Base-by-base conservation (phyloP, 2,329 filamentous ascomycete genomes). In the Cryphonectria naterciae region DNA sequence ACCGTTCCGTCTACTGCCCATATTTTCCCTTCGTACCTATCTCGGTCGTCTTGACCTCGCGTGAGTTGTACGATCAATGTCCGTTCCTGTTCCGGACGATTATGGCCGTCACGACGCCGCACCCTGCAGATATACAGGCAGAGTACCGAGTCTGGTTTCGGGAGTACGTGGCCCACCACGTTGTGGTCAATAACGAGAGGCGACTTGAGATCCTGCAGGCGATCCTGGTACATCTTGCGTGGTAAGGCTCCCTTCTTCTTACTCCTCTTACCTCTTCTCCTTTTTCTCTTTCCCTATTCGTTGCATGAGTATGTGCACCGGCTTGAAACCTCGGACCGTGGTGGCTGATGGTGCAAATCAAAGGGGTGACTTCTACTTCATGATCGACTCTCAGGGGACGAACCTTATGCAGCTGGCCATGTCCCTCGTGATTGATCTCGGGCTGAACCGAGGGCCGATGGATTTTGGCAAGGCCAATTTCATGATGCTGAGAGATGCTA, bases 291-390 rank as follows among this genome's bases (percentile, higher is more conserved):
- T 32, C 32, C 32, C n/a, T n/a, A 37, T 15, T 10, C n/a, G 2
- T 11, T 60, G 15, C 19, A 7, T 37, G 37, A 54, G 35, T 5
- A 7, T n/a, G n/a, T n/a, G 22, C 10, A 46, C 13, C 17, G 58
- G 58, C 15, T 62, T n/a, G 32, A 39, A 19, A 37, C 11, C 17
- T 11, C 13, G 58, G 37, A 35, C 32, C 22, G 13, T 19, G 15
- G 35, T 2, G 58, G 22, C 56, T 35, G 15, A 61, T 17, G 10
- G 56, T 62, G 22, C 19, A 7, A 46, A 43, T 5, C 10, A 28
- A 35, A 83, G 81, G 81, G 80, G 79, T 43, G 81, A 84, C 65
- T 78, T 80, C 52, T 79, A 82, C 63, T 80, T 80, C 58, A 82
- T 81, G 60, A 71, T 80, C 15, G 81, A 82, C 0, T 75, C 75